Evolutionary conservation across 1,284 basidiomycete species (phyloP), one percentile per base, ranked within the genome.

Genomic region (Melampsora americana): DNA sequence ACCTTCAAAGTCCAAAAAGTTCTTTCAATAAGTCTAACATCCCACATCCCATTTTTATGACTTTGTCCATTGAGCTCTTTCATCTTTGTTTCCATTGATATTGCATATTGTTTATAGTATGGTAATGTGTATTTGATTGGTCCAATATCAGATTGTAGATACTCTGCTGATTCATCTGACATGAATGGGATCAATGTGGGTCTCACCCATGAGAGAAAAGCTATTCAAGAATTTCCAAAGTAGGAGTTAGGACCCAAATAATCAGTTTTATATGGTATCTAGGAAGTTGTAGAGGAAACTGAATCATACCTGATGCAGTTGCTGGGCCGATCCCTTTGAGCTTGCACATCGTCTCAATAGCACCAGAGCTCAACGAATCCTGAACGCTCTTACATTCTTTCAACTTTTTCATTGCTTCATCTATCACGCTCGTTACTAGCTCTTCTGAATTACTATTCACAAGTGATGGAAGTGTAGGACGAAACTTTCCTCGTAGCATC

Each of bases 81-180:
- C n/a, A 73, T 23, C 20, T 26, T 65, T 11, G 5, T 32, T n/a
- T 23, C 32, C 48, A 73, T 65, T 18, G 30, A 66, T 23, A 39
- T 48, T 11, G 48, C 61, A 59, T 50, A 73, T 5, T 26, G 66
- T 28, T 23, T 65, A 26, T 73, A 73, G 39, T 23, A 73, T 2
- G 70, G 62, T 23, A 65, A 32, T 12, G 70, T 73, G 20, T 73
- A 73, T 30, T 65, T 65, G 39, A 73, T 59, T 14, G 28, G 20
- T 0, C 62, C 62, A 16, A 73, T 6, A 18, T 48, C 44, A 42
- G 20, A 39, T 53, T 53, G 46, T 46, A 73, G 59, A 46, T 62
- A 66, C 23, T 56, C 60, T n/a, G 70, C 70, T 12, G 62, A 44
- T 73, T 73, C 70, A 64, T 73, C 70, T 14, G 70, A 73, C 46